Evolutionary conservation across 768 basidiomycete species (phyloP).

Genomic region (Pisolithus sp.): DNA sequence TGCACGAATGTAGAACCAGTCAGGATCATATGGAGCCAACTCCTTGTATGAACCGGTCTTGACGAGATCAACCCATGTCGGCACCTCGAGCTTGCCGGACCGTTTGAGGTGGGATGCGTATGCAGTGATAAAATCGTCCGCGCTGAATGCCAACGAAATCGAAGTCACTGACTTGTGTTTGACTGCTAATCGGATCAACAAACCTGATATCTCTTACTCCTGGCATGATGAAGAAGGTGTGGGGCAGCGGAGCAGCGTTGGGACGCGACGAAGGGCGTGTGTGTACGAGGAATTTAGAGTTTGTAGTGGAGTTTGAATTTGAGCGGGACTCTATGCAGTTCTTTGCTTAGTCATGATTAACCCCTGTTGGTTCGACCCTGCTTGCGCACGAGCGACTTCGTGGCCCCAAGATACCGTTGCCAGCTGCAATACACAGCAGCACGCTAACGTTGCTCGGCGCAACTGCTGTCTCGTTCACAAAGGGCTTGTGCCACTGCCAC

Average conservation of each 20-base stretch:
- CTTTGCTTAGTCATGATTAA: conserved; percentile 33
- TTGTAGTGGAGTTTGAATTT: conserved; percentile 29
- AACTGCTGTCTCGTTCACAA: too few species aligned
- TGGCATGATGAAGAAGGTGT: conserved; percentile 51
- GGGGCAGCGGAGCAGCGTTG: conserved; percentile 39
- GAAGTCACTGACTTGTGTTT: conserved; percentile 14
- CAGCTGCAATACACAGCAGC: neutral
- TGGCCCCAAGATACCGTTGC: neutral
- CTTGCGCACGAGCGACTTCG: too few species aligned
- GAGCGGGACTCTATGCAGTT: conserved; percentile 36
- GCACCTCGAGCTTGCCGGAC: conserved; percentile 98
- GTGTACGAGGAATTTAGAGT: conserved; percentile 35
- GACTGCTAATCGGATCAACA: conserved; percentile 12
- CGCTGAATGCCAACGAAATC: conserved; percentile 41
- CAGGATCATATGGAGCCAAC: conserved; percentile 97
- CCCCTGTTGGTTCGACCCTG: neutral
- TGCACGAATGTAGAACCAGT: conserved; percentile 99
- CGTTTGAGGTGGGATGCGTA: conserved; percentile 96
- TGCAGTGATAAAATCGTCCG: conserved; percentile 88
- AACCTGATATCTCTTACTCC: conserved; percentile 80
- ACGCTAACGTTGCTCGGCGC: too few species aligned
- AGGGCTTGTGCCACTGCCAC: neutral
- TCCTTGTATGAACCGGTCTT: conserved; percentile 98
- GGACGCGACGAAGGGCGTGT: conserved; percentile 42
- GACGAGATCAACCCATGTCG: conserved; percentile 96